phyloP scores from a whole-genome alignment of 306 rosid genomes.

The Glycine tomentella region DNA sequence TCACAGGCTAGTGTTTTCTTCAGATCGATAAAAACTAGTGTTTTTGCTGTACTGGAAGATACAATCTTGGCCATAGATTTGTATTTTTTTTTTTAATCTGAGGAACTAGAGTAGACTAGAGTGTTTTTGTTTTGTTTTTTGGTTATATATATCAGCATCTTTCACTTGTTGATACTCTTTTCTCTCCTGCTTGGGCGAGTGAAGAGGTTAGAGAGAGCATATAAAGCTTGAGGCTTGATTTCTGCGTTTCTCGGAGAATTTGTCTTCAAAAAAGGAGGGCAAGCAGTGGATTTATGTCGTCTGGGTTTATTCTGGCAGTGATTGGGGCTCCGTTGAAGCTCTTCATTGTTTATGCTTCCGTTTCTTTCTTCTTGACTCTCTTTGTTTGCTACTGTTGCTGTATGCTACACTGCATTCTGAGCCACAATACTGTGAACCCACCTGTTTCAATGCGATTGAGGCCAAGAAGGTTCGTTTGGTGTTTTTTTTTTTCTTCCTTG shows the following conservation, averaged over 20 bases:
- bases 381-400: constrained; percentile 15
- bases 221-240: constrained; percentile 3
- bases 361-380: constrained; percentile 1
- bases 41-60: not conserved
- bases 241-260: constrained; percentile 26
- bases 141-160: constrained; percentile 7
- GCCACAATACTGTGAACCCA: constrained; percentile 51
- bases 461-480: constrained; percentile 61
- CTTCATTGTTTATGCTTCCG: constrained; percentile 50
- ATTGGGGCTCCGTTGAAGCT: constrained; percentile 74
- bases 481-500: not conserved
- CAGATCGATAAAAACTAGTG: constrained; percentile 46
- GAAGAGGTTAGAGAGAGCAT: constrained; percentile 15
- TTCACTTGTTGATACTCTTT: constrained; percentile 2
- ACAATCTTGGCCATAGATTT: constrained; percentile 62
- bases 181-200: not conserved
- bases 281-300: constrained; percentile 80
- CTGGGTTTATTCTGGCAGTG: constrained; percentile 65
- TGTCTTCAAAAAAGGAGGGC: constrained; percentile 42
- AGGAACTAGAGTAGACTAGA: too few species aligned
- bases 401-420: constrained; percentile 51
- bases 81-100: constrained; percentile 19
- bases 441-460: constrained; percentile 90
- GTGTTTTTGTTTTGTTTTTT: not conserved
- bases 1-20: constrained; percentile 29